These are phyloP conservation scores for Colletotrichum sp. DNA, from an alignment of 2,329 filamentous ascomycete genomes.

Conservation along the genomic window DNA sequence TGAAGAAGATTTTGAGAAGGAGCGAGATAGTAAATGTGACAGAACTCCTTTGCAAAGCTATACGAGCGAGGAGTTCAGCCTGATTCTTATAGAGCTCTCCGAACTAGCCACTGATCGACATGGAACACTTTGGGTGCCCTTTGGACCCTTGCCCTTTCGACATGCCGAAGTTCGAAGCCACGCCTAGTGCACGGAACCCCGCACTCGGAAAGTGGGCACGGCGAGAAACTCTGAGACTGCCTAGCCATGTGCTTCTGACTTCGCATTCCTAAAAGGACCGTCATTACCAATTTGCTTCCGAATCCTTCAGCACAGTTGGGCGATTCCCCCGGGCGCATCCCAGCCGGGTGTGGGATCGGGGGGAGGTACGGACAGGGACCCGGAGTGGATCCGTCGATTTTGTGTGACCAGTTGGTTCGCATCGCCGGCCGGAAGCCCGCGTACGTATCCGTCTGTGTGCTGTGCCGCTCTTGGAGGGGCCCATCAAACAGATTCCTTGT, in stretches of 20 bases:
- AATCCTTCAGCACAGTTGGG: background rate
- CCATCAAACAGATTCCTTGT: background rate
- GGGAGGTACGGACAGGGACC: background rate
- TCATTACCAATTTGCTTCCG: background rate
- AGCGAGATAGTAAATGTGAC: background rate
- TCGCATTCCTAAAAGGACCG: background rate
- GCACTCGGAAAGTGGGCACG: slow-evolving; percentile 15
- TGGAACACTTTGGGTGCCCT: background rate
- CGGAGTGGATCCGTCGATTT: background rate
- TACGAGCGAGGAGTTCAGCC: background rate
- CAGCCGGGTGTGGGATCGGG: background rate
- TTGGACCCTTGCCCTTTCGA: slow-evolving; percentile 5
- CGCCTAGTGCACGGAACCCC: slow-evolving; percentile 15
- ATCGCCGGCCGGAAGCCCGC: background rate
- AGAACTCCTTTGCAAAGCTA: rapidly evolving
- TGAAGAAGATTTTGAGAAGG: background rate
- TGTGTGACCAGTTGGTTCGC: background rate
- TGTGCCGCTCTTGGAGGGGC: background rate
- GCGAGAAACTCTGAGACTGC: slow-evolving; percentile 1
- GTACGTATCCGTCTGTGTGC: background rate
- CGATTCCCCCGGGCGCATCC: background rate
- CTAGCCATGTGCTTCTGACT: background rate
- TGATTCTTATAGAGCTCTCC: background rate
- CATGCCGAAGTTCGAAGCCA: slow-evolving; percentile 10
- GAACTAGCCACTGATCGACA: background rate